phyloP scores from a whole-genome alignment of 352 stramenopile genomes.

The Halophytophthora batemanensis region DNA sequence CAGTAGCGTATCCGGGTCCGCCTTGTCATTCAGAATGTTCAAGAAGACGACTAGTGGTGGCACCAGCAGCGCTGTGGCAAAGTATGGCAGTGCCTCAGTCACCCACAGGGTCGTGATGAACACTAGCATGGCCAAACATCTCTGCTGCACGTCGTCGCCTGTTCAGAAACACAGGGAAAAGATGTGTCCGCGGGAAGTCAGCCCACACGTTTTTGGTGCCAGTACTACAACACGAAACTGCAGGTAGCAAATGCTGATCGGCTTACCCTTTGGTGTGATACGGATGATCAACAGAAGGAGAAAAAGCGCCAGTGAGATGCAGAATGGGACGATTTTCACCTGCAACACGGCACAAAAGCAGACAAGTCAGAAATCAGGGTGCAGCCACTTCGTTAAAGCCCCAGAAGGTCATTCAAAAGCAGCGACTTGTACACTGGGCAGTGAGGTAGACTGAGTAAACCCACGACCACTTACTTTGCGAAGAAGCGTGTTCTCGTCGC shows the following conservation, averaged over 20 bases:
- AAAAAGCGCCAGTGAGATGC: slow-evolving; percentile 72
- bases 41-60: slow-evolving; percentile 88
- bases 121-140: slow-evolving; percentile 87
- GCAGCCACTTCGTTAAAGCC: slow-evolving; percentile 5
- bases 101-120: slow-evolving; percentile 91
- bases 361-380: background rate
- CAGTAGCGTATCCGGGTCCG: slow-evolving; percentile 61
- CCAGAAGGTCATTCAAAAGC: background rate
- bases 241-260: background rate
- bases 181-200: background rate
- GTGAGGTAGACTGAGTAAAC: background rate
- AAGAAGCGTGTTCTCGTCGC: slow-evolving; percentile 79
- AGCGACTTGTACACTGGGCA: background rate
- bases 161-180: background rate
- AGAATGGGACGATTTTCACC: slow-evolving; percentile 80
- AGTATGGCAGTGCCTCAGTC: slow-evolving; percentile 90
- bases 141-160: slow-evolving; percentile 79
- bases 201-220: background rate
- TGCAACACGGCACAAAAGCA: slow-evolving; percentile 10
- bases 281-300: slow-evolving; percentile 68
- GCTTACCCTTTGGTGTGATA: slow-evolving; percentile 67
- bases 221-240: background rate
- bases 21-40: slow-evolving; percentile 85
- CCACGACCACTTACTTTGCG: slow-evolving; percentile 53
- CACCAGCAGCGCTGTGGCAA: slow-evolving; percentile 88